These are phyloP conservation scores for Colletotrichum limetticola DNA, from an alignment of 2,329 filamentous ascomycete species.

Conservation along the genomic window DNA sequence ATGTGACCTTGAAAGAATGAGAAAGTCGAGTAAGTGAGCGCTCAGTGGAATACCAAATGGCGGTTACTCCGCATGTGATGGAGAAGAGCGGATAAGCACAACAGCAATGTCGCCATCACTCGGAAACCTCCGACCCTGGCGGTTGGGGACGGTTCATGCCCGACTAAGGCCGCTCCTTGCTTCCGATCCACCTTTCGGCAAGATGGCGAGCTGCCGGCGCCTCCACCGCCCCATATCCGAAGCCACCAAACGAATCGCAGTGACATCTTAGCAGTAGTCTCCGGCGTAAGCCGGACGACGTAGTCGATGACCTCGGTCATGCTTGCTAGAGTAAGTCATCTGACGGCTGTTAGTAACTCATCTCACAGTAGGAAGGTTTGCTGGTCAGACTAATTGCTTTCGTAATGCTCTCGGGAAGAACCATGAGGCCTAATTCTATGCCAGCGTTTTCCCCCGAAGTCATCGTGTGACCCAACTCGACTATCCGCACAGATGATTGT, in stretches of 20 bases:
- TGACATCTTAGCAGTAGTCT: background rate
- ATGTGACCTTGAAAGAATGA: background rate
- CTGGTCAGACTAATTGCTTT: background rate
- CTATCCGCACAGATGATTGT: background rate
- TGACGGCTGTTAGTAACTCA: background rate
- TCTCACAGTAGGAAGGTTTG: background rate
- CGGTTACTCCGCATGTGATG: constrained; percentile 16
- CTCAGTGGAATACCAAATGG: background rate
- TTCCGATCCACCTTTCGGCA: background rate
- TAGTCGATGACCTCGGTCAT: background rate
- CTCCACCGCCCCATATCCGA: background rate
- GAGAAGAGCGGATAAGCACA: constrained; percentile 13
- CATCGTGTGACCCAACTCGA: background rate
- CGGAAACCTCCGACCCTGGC: constrained; percentile 15
- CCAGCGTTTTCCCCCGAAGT: background rate
- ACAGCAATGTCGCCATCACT: constrained; percentile 20
- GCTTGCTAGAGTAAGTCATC: background rate
- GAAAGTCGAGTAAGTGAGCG: background rate
- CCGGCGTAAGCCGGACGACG: background rate
- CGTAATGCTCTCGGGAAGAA: background rate
- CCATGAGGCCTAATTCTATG: background rate
- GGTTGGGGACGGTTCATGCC: constrained; percentile 1
- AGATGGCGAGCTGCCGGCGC: background rate
- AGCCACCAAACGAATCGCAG: background rate
- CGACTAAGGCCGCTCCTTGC: background rate